Base-by-base conservation (phyloP, 768 basidiomycete species). In the Russula vinacea region DNA sequence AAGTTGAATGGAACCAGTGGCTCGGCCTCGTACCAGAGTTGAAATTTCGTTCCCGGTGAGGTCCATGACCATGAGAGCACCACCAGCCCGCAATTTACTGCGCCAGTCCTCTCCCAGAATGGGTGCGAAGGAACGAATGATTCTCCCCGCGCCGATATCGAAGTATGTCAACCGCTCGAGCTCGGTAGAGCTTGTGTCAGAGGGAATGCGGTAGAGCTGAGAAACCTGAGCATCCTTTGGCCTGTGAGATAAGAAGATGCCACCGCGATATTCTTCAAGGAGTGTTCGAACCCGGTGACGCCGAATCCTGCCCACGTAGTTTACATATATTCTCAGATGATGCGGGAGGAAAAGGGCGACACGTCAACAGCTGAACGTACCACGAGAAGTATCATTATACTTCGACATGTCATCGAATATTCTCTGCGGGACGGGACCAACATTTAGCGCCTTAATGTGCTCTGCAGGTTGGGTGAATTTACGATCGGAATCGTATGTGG, bases 51-150 rank as follows among this genome's bases (percentile, higher is more conserved):
- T 78, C 54, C 77, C 77, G 35, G 75, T 73, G 32, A 78, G 74
- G 57, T 78, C 77, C 77, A 78, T 78, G 5, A 74, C 65, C 71
- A 78, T 73, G 42, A 78, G 71, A 1, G 75, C 72, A 8, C 77
- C 77, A 16, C 76, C 75, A 29, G 70, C 60, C 42, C 77, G 76
- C 68, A 71, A 74, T 32, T 72, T 63, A 9, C 78, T 77, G 49
- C 76, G 71, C 78, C 77, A 79, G 60, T 79, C 76, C n/a, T 79
- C 79, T 5, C 76, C 77, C 19, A 50, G 50, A 35, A 80, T 73
- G 1, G 76, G 62, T 35, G n/a, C 22, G 58, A 78, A 77, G 5
- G 60, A 56, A 17, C 67, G 68, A 62, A 80, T 74, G 9, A 68
- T 75, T 19, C 78, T 71, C 8, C 79, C 78, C 1, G 74, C 71